Evolutionary conservation across 2,329 filamentous ascomycete genomes (phyloP).

Genomic region (Colletotrichum plurivorum): DNA sequence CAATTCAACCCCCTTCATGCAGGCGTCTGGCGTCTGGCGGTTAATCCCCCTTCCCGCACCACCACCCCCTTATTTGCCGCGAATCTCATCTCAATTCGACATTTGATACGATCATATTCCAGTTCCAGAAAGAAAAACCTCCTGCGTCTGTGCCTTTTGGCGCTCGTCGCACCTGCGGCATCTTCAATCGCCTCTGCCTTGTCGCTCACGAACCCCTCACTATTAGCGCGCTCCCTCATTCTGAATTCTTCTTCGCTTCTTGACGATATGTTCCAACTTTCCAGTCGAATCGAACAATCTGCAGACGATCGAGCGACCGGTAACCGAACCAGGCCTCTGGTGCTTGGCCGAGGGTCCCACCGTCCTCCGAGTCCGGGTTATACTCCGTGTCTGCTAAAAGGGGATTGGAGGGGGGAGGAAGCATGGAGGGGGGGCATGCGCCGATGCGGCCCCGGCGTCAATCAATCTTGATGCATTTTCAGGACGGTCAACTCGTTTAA

Average conservation of each 20-base stretch:
- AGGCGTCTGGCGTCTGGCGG: neutral
- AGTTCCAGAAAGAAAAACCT: no score
- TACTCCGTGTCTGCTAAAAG: slow-evolving; percentile 30
- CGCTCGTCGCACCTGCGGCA: no score
- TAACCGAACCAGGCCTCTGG: neutral
- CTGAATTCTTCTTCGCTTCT: no score
- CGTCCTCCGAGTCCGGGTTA: slow-evolving; percentile 3
- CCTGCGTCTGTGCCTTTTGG: no score
- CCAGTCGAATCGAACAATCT: no score
- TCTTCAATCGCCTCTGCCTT: no score
- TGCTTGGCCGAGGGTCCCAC: neutral
- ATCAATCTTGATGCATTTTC: neutral
- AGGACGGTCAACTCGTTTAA: neutral
- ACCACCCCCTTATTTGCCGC: neutral
- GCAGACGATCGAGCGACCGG: neutral
- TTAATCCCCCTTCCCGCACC: neutral
- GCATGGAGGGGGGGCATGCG: no score
- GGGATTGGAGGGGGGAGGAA: neutral
- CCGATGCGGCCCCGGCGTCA: no score
- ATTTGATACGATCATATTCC: neutral
- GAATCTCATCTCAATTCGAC: neutral
- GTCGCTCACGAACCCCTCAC: no score
- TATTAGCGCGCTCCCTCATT: no score
- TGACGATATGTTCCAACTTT: no score
- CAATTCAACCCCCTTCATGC: no score